Conservation (phyloP, 1,139 yeast species). For the Kluyveromyces sp. region DNA sequence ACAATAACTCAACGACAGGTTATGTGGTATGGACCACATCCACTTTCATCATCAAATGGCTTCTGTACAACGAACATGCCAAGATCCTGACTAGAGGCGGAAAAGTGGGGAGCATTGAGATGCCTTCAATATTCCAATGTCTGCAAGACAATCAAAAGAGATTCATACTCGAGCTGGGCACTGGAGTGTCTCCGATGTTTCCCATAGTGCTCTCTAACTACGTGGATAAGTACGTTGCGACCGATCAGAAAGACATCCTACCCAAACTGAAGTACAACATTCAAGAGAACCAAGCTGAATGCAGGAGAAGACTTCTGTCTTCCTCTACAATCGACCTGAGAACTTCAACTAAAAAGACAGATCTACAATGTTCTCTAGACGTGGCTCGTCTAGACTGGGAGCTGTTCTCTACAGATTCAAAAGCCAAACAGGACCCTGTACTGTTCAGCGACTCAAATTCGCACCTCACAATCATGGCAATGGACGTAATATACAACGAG, state of each 20-base stretch:
- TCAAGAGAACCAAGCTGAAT: constrained; percentile 20
- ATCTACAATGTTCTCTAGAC: constrained; percentile 17
- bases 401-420: constrained; percentile 10
- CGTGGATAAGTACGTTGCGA: constrained; percentile 24
- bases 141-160: constrained; percentile 5
- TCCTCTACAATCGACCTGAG: background rate
- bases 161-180: constrained; percentile 28
- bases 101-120: constrained; percentile 6
- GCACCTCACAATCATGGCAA: constrained; percentile 23
- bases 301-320: constrained; percentile 6
- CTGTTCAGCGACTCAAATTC: constrained; percentile 10
- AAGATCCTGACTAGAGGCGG: constrained; percentile 16
- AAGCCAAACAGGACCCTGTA: constrained; percentile 8
- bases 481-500: constrained; percentile 33
- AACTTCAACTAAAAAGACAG: constrained; percentile 6
- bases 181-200: constrained; percentile 28
- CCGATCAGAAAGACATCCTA: constrained; percentile 31
- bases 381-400: constrained; percentile 30
- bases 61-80: constrained; percentile 22
- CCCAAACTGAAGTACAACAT: constrained; percentile 24
- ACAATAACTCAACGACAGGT: constrained; percentile 33
- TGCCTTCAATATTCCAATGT: constrained; percentile 9
- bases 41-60: constrained; percentile 28
- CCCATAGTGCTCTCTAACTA: constrained; percentile 27
- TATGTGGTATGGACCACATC: constrained; percentile 32